Evolutionary conservation across 345 rosid genomes (phyloP).

Genomic region (Raphanus sativus): DNA sequence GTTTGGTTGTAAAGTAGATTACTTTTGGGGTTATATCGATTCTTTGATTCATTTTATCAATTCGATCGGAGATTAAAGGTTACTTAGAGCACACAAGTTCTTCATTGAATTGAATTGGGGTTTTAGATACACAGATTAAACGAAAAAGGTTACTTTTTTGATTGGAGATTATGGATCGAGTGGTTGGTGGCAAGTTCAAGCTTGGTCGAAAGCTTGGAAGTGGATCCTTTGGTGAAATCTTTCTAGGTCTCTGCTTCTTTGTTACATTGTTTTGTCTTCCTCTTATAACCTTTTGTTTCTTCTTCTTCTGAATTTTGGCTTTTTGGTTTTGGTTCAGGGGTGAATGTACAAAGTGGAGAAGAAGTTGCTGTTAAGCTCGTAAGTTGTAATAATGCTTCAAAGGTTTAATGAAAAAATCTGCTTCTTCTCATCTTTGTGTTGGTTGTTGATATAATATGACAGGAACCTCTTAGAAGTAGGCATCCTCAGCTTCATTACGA

Average conservation of each 20-base stretch:
- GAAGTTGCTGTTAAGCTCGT: constrained; percentile 94
- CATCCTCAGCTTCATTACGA: constrained; percentile 93
- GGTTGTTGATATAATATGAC: neutral
- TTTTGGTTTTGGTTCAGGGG: constrained; percentile 43
- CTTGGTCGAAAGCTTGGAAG: constrained; percentile 96
- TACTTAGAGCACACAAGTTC: neutral
- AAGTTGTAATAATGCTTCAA: constrained; percentile 16
- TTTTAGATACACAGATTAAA: neutral
- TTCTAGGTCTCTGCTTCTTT: constrained; percentile 49
- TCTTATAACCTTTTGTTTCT: neutral
- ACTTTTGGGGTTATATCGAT: constrained; percentile 7
- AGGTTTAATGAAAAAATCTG: neutral
- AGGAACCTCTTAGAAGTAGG: constrained; percentile 87
- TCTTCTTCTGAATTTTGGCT: neutral
- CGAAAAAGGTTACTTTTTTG: neutral
- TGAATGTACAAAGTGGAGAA: constrained; percentile 82
- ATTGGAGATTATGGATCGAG: constrained; percentile 36
- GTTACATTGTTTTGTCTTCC: neutral
- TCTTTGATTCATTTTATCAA: constrained; percentile 9
- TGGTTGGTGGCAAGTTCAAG: constrained; percentile 80
- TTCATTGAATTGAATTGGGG: neutral
- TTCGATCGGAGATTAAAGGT: constrained; percentile 2
- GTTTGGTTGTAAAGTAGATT: constrained; percentile 17
- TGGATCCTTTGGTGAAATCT: constrained; percentile 93
- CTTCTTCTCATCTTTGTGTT: neutral